Conservation (phyloP, 1,284 basidiomycete species). For the Leccinum cinnamomeum region DNA sequence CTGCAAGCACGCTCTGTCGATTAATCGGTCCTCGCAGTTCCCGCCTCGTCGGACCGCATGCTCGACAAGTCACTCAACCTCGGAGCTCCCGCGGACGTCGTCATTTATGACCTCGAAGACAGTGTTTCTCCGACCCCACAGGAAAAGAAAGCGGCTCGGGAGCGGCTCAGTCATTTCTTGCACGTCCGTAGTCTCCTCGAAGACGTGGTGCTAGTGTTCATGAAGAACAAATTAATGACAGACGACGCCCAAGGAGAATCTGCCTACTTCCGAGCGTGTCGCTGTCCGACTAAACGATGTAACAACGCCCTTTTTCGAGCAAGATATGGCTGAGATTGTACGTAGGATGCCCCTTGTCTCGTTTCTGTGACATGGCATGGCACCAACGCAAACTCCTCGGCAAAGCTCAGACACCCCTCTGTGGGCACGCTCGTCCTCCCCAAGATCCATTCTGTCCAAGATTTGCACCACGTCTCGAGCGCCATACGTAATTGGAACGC, state of each 20-base stretch:
- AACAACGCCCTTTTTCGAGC: slow-evolving; percentile 67
- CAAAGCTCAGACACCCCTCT: slow-evolving; percentile 45
- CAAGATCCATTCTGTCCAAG: slow-evolving; percentile 70
- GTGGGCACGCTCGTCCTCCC: slow-evolving; percentile 73
- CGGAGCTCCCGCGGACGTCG: slow-evolving; percentile 60
- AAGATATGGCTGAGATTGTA: slow-evolving; percentile 72
- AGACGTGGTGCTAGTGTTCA: slow-evolving; percentile 12
- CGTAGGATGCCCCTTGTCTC: slow-evolving; percentile 41
- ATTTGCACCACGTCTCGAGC: slow-evolving; percentile 64
- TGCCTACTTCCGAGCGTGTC: slow-evolving; percentile 50
- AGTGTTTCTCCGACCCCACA: slow-evolving; percentile 63
- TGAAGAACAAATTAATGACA: slow-evolving; percentile 18
- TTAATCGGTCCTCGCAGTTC: slow-evolving; percentile 45
- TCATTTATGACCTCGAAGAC: slow-evolving; percentile 89
- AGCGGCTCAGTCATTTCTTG: slow-evolving; percentile 59
- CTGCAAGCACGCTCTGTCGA: neutral
- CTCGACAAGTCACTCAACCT: slow-evolving; percentile 68
- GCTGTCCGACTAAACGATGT: slow-evolving; percentile 79
- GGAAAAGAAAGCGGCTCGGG: slow-evolving; percentile 65
- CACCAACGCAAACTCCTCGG: slow-evolving; percentile 20
- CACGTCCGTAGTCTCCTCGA: slow-evolving; percentile 40
- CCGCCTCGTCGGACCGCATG: slow-evolving; percentile 77
- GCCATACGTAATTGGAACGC: slow-evolving; percentile 37
- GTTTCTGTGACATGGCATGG: neutral
- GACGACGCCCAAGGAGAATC: slow-evolving; percentile 35